Evolutionary conservation across 2,329 filamentous ascomycete species (phyloP), one percentile per base, ranked within the genome.

Genomic region (Talaromyces piceae): DNA sequence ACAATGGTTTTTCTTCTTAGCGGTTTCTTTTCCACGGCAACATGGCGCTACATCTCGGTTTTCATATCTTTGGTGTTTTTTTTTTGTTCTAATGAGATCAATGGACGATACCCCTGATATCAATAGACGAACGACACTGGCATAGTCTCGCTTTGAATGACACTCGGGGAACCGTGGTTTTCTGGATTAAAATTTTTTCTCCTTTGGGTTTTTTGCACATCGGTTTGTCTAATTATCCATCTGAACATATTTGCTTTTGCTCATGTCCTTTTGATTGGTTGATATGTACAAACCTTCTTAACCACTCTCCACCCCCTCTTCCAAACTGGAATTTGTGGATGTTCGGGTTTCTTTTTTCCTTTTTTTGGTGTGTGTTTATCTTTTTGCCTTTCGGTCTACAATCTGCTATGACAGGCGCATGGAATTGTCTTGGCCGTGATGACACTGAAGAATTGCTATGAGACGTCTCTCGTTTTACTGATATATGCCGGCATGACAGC

Each of bases 51-150:
- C 8, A 30, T 47, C 49, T 37, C 33, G 41, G 5, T 37, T 26
- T 37, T 39, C 23, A 20, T 53, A 30, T 22, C 23, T 46, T 22
- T 18, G 23, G 13, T 43, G 7, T 30, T 13, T 25, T 37, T 22
- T 5, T 12, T 43, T 13, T 25, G 13, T 25, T 43, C 39, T 43
- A 23, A 26, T 49, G 51, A 49, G 48, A 49, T 46, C 39, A 43
- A 45, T 37, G 26, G 22, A 26, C 39, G 30, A 52, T 39, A 44
- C 41, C 31, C 39, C 47, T 52, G 46, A 52, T 52, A 49, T 46
- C 51, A 47, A 49, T 52, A 52, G 51, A 52, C 51, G 41, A 49
- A 43, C 45, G 41, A 52, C 48, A 41, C 30, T 49, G 51, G 48
- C 51, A 49, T 23, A 31, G 48, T 37, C 45, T 25, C 27, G 23